Evolutionary conservation across 1,139 yeast species (phyloP), one percentile per base, ranked within the genome.

Genomic region (Kodamaea suecica): DNA sequence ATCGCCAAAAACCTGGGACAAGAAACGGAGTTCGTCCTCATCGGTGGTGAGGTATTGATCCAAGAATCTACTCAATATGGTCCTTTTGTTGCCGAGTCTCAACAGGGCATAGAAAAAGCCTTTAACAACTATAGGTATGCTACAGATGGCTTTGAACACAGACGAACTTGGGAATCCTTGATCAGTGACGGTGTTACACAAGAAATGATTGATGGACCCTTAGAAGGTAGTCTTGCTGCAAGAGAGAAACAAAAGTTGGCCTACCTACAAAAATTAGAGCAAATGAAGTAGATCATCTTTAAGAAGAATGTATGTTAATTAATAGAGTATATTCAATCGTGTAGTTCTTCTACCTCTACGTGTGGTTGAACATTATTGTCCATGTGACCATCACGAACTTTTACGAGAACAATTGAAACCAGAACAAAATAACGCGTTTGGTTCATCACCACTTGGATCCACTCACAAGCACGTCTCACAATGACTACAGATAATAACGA

Each of bases 51-150:
- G 57, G 74, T 76, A 27, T 66, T 87, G 41, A 76, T 84, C 48
- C 96, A 88, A 62, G 75, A 79, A 13, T 73, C 84, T 36, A 85
- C 85, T 27, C 95, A 88, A 56, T 84, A 87, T 54, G 97, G 97
- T 9, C 96, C 96, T 13, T 87, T 85, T 55, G 95, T 84, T 10
- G 30, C 30, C 9, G 30, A 27, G 12, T 17, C 30, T 15, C 20
- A 17, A 27, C 26, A 37, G 15, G 44, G 34, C 47, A 80, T 86
- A 41, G 70, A 73, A 45, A 63, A 81, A 50, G 92, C 87, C 0
- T 79, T 84, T 51, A 52, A 63, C 55, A 92, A 84, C 55, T 87
- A 82, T 56, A 86, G 81, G 54, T 57, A 62, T 38, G 83, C 77
- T 29, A 55, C 64, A 29, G 84, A 84, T 54, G 95, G 95, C 1